Evolutionary conservation across 2,329 filamentous ascomycete genomes (phyloP).

Genomic region (Colletotrichum tamarilloi): DNA sequence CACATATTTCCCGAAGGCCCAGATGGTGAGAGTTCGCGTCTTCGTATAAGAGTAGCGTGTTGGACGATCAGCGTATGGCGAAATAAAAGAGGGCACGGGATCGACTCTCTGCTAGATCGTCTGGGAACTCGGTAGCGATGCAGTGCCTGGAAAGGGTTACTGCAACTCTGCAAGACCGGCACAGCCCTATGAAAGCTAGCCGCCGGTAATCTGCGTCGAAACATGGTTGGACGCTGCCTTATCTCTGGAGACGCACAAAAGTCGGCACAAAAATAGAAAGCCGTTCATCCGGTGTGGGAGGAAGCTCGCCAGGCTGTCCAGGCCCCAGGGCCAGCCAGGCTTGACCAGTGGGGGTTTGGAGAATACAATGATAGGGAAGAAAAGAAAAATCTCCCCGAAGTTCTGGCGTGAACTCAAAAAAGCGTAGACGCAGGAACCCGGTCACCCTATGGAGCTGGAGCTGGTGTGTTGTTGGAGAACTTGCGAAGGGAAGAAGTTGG

Average conservation of each 20-base stretch:
- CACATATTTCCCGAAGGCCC: not conserved
- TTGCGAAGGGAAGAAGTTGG: not conserved
- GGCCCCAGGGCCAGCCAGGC: not conserved
- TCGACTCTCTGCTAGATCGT: not conserved
- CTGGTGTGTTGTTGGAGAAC: not conserved
- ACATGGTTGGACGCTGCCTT: constrained; percentile 9
- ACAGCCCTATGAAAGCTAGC: constrained; percentile 16
- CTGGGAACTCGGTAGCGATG: not conserved
- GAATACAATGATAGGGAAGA: not conserved
- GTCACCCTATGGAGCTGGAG: not conserved
- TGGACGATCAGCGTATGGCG: not conserved
- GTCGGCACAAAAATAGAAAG: not conserved
- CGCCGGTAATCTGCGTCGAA: constrained; percentile 26
- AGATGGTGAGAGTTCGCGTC: constrained; percentile 6
- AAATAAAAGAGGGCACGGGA: not conserved
- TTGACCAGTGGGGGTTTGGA: not conserved
- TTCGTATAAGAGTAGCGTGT: not conserved
- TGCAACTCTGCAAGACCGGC: not conserved
- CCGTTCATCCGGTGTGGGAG: not conserved
- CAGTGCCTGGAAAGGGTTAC: not conserved
- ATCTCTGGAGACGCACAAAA: not conserved
- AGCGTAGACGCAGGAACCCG: not conserved
- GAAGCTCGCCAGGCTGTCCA: not conserved
- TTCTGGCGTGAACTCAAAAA: not conserved
- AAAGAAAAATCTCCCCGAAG: not conserved